Base-by-base conservation (phyloP, 495 filamentous ascomycete genomes). In the Astrothelium subdiscretum region DNA sequence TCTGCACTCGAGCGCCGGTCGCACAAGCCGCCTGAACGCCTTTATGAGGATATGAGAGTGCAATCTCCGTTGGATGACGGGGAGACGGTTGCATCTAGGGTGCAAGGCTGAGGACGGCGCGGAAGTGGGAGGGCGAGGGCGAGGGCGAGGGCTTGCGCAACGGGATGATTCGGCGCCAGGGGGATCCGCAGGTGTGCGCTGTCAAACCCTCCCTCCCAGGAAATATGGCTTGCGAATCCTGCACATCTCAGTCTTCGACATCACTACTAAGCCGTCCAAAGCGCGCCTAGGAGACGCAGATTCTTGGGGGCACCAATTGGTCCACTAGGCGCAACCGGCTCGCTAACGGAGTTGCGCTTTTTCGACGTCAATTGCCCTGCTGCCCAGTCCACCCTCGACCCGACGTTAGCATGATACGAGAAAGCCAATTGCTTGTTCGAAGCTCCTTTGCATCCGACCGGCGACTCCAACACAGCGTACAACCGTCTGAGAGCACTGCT, bases 181-280 rank as follows among this genome's bases (percentile, higher is more conserved):
- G 48, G 48, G 48, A 54, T 54, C 12, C 20, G 48, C 48, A 54
- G n/a, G 22, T 54, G 48, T 54, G 48, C 48, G 48, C 48, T 54
- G 48, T 54, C 48, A 54, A 54, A 26, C 48, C 48, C 24, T 29
- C 48, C 48, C 20, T 48, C 20, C n/a, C 43, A 48, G 43, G 43
- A 12, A 48, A 18, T 48, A 48, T 48, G 43, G 43, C 43, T 48
- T 48, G 43, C 43, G 43, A 48, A 48, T 48, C 43, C 43, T 48
- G 43, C 43, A 15, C 43, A 12, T 48, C n/a, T 15, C 43, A 54
- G 48, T 54, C 48, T 8, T 27, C n/a, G 48, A 54, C 48, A 54
- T 54, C 48, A 54, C 29, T 20, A 8, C 48, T 24, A 54, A 29
- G 48, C 48, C 20, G 24, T 8, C 24, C 5, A 20, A 54, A 10